Percentiles rank a stretch among this genome's conserved stretches.
phyloP scores from a whole-genome alignment of 352 stramenopile genomes.

The Peronosclerospora sorghi region DNA sequence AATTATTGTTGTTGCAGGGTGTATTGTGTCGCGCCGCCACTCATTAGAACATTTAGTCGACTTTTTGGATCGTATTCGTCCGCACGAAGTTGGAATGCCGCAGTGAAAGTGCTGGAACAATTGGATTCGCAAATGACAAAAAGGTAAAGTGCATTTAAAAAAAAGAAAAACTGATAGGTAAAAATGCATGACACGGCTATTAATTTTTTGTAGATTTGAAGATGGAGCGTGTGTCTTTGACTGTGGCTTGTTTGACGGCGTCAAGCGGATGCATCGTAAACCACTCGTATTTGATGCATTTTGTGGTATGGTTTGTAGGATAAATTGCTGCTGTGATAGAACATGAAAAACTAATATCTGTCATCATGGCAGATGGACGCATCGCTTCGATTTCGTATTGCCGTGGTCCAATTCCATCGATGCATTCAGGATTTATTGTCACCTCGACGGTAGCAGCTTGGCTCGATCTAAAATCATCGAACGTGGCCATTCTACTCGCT shows the following conservation, averaged over 20 bases:
- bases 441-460: slow-evolving; percentile 73
- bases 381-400: slow-evolving; percentile 75
- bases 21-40: slow-evolving; percentile 65
- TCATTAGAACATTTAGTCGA: slow-evolving; percentile 68
- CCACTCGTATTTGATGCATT: slow-evolving; percentile 77
- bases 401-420: slow-evolving; percentile 59
- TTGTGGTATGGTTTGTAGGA: slow-evolving; percentile 38
- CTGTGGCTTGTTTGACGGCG: slow-evolving; percentile 74
- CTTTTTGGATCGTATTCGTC: slow-evolving; percentile 55
- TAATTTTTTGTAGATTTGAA: slow-evolving; percentile 38
- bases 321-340: too few species aligned
- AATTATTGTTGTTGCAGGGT: slow-evolving; percentile 28
- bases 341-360: too few species aligned
- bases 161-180: background rate
- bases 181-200: background rate
- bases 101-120: slow-evolving; percentile 61
- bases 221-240: slow-evolving; percentile 77
- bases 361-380: slow-evolving; percentile 39
- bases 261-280: slow-evolving; percentile 76
- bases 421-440: slow-evolving; percentile 78
- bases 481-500: slow-evolving; percentile 69
- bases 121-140: slow-evolving; percentile 54
- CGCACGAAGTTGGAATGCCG: slow-evolving; percentile 52
- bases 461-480: slow-evolving; percentile 63
- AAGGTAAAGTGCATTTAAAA: slow-evolving; percentile 21